These are phyloP conservation scores for Magnolia kwangsiensis DNA, from an alignment of 164 flowering plant species.

Conservation along the genomic window DNA sequence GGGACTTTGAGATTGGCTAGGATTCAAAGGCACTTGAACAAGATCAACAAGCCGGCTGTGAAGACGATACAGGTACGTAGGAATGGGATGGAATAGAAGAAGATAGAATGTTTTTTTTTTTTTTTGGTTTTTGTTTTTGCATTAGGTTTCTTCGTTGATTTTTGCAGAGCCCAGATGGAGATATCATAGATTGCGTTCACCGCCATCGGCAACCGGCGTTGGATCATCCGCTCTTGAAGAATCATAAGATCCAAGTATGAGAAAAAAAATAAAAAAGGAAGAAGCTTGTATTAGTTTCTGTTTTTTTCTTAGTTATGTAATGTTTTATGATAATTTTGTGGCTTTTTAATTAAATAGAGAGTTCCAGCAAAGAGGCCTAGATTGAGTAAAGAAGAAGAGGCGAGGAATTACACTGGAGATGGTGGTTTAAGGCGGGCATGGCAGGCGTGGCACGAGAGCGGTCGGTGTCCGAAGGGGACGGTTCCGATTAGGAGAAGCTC, in stretches of 20 bases:
- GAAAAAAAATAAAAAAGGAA: neutral
- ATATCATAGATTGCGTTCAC: constrained; percentile 85
- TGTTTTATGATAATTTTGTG: neutral
- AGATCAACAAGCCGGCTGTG: constrained; percentile 64
- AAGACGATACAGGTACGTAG: constrained; percentile 56
- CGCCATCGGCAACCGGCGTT: constrained; percentile 82
- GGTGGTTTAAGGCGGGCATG: constrained; percentile 33
- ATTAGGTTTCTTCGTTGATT: neutral
- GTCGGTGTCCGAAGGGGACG: constrained; percentile 80
- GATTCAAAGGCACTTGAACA: constrained; percentile 56
- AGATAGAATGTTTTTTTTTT: neutral
- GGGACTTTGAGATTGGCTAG: constrained; percentile 59
- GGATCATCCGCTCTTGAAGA: constrained; percentile 92
- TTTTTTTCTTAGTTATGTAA: neutral
- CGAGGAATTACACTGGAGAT: constrained; percentile 7
- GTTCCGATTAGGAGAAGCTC: constrained; percentile 80
- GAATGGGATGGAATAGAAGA: neutral
- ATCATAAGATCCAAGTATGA: constrained; percentile 89
- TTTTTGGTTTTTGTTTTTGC: neutral
- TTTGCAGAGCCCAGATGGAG: constrained; percentile 92
- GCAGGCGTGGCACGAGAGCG: constrained; percentile 88
- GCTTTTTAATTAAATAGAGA: constrained; percentile 5
- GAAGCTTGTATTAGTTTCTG: neutral
- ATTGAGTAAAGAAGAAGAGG: neutral
- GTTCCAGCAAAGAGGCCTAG: constrained; percentile 11